phyloP scores from a whole-genome alignment of 2,329 filamentous ascomycete genomes.

The Cordyceps fumosorosea region DNA sequence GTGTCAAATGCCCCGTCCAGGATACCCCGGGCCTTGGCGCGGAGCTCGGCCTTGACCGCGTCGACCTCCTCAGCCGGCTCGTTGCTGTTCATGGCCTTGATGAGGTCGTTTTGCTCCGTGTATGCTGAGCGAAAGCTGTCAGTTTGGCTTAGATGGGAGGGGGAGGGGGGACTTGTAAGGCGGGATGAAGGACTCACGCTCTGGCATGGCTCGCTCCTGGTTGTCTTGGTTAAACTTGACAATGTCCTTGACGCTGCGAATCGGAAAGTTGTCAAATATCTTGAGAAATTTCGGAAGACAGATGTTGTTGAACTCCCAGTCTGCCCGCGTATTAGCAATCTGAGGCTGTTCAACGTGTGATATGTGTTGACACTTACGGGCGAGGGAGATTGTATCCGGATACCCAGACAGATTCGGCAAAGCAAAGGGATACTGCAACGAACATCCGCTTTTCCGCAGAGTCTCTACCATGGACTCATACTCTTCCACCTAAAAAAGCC shows the following conservation, averaged over 20 bases:
- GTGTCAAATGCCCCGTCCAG: constrained; percentile 10
- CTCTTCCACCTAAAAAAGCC: constrained; percentile 2
- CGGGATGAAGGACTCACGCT: constrained; percentile 5
- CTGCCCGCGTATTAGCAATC: background rate
- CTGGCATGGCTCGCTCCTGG: constrained; percentile 15
- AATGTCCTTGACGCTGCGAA: constrained; percentile 12
- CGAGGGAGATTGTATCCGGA: constrained; percentile 7
- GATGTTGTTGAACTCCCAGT: constrained; percentile 20
- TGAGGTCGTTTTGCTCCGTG: constrained; percentile 16
- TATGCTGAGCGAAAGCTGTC: constrained; percentile 6
- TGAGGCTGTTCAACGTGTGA: background rate
- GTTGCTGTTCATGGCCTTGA: constrained; percentile 14
- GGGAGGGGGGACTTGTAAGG: background rate
- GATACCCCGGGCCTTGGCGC: constrained; percentile 2
- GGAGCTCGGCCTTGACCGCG: background rate
- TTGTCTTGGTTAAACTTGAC: constrained; percentile 21
- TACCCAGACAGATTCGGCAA: constrained; percentile 1
- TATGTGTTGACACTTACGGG: constrained; percentile 10
- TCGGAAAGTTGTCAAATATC: constrained; percentile 15
- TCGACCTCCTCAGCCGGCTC: constrained; percentile 5
- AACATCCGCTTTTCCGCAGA: background rate
- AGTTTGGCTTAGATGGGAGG: background rate
- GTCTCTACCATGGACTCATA: constrained; percentile 6
- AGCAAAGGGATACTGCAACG: constrained; percentile 7
- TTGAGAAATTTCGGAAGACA: constrained; percentile 16